phyloP scores from a whole-genome alignment of 2,329 filamentous ascomycete species.

The Neofusicoccum ribis region DNA sequence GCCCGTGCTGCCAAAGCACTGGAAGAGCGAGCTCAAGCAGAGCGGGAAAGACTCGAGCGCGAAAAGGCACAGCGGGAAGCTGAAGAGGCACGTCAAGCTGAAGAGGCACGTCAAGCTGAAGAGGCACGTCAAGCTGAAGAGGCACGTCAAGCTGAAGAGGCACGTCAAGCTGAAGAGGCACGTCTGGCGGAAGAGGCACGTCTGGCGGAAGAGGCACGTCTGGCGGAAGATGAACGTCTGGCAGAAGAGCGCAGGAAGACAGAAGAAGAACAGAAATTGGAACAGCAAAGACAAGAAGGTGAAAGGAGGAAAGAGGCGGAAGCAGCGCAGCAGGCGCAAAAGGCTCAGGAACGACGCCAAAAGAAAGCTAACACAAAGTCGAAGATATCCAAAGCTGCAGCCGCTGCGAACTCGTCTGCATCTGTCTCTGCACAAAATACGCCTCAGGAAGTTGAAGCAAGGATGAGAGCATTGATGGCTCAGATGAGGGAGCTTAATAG shows the following conservation, averaged over 20 bases:
- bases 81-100: conserved; percentile 31
- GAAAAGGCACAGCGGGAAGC: conserved; percentile 25
- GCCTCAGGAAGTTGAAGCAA: conserved; percentile 36
- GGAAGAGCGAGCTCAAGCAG: conserved; percentile 38
- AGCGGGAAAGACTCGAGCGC: conserved; percentile 24
- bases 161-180: conserved; percentile 31
- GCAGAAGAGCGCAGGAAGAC: conserved; percentile 27
- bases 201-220: conserved; percentile 22
- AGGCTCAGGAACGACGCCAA: conserved; percentile 8
- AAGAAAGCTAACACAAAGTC: conserved; percentile 29
- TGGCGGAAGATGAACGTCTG: conserved; percentile 14
- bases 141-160: conserved; percentile 28
- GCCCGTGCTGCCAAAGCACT: conserved; percentile 34
- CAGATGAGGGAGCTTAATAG: conserved; percentile 59
- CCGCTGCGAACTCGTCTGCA: conserved; percentile 14
- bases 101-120: conserved; percentile 30
- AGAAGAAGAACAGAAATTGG: conserved; percentile 26
- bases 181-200: no score
- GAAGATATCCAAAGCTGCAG: conserved; percentile 28
- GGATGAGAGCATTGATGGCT: conserved; percentile 57
- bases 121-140: conserved; percentile 18
- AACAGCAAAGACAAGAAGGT: conserved; percentile 19
- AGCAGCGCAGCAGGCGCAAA: neutral
- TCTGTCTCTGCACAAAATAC: neutral
- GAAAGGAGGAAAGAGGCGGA: conserved; percentile 23